phyloP scores from a whole-genome alignment of 208 protist genomes.

The Trypanosoma platydactyli region DNA sequence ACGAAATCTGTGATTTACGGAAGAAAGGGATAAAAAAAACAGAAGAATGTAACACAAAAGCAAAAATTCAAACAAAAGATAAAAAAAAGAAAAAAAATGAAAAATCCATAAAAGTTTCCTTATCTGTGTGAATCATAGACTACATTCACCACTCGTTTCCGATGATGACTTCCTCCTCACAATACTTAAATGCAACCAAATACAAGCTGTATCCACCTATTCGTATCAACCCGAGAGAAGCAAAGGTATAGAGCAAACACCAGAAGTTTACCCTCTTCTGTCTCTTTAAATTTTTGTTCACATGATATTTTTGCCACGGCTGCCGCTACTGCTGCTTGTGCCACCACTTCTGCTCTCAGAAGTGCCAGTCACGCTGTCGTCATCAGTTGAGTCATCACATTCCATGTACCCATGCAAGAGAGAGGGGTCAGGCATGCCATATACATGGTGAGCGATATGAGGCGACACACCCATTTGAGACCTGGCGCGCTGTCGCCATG shows the following conservation, averaged over 20 bases:
- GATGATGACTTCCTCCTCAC: no score
- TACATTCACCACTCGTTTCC: not conserved
- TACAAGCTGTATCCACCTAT: no score
- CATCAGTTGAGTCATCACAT: constrained; percentile 13
- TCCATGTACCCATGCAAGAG: constrained; percentile 11
- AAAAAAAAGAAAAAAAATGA: constrained; percentile 10
- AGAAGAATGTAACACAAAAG: not conserved
- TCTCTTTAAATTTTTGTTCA: not conserved
- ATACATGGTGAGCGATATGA: constrained; percentile 8
- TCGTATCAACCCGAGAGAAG: no score
- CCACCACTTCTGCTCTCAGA: not conserved
- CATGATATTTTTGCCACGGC: not conserved
- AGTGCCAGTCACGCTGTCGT: constrained; percentile 9
- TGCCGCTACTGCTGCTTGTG: not conserved
- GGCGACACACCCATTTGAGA: constrained; percentile 9
- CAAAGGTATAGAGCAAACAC: no score
- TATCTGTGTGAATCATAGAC: not conserved
- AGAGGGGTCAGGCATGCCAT: not conserved
- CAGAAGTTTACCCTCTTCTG: not conserved
- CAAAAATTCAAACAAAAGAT: not conserved
- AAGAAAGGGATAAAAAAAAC: constrained; percentile 8
- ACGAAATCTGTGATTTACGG: not conserved
- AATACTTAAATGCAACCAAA: no score
- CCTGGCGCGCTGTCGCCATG: not conserved
- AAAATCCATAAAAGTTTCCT: constrained; percentile 1